Conservation (phyloP, 2,329 filamentous ascomycete genomes). For the Fusarium fujikuroi region DNA sequence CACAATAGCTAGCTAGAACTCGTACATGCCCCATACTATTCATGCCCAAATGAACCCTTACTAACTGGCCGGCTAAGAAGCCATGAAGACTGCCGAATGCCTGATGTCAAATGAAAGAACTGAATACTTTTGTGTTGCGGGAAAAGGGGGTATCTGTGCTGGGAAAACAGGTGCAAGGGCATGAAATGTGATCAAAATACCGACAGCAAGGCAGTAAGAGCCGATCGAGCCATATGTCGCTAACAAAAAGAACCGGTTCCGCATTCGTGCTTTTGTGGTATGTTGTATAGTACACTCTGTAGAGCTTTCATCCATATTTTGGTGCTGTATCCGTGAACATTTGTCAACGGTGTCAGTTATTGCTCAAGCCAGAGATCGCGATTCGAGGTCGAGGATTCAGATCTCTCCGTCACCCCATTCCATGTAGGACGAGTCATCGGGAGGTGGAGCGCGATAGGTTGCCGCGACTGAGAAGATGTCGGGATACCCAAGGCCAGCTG, state of each 20-base stretch:
- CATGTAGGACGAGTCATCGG: slow-evolving; percentile 23
- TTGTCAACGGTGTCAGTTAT: background rate
- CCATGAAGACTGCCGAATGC: background rate
- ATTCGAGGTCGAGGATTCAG: slow-evolving; percentile 24
- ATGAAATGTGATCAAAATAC: slow-evolving; percentile 7
- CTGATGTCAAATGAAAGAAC: background rate
- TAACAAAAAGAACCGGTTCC: slow-evolving; percentile 7
- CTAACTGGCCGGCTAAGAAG: slow-evolving; percentile 7
- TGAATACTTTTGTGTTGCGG: background rate
- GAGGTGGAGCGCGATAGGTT: background rate
- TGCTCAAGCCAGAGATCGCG: background rate
- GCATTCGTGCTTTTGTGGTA: background rate
- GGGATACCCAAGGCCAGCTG: background rate
- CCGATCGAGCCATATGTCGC: slow-evolving; percentile 10
- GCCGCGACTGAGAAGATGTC: background rate
- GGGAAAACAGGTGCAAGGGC: slow-evolving; percentile 1
- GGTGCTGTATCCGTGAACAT: background rate
- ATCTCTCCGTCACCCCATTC: slow-evolving; percentile 52
- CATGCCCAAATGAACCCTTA: slow-evolving; percentile 1
- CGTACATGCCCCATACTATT: slow-evolving; percentile 10
- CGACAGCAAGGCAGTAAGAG: slow-evolving; percentile 1
- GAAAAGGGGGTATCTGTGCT: slow-evolving; percentile 25
- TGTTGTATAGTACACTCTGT: slow-evolving; percentile 18
- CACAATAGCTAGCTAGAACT: slow-evolving; percentile 17
- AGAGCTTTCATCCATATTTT: background rate